Percentiles rank a stretch among this genome's conserved stretches.
Evolutionary conservation across 2,329 filamentous ascomycete species (phyloP).

Genomic region (Pseudogymnoascus sp.): DNA sequence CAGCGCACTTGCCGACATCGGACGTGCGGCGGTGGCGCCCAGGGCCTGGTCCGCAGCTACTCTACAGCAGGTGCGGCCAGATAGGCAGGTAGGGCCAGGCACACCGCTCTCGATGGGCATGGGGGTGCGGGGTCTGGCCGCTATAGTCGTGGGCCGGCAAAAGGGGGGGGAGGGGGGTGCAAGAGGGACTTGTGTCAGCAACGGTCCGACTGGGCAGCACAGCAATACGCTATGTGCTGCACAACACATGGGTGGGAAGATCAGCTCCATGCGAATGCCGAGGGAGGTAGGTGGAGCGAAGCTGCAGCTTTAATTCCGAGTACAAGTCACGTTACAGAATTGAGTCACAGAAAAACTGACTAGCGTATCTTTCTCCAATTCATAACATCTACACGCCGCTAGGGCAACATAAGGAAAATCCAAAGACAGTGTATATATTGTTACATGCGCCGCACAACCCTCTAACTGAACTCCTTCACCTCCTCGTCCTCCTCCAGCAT

Average conservation of each 20-base stretch:
- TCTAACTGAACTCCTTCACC: slow-evolving; percentile 42
- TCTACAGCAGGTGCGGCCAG: not conserved
- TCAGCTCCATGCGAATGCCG: not conserved
- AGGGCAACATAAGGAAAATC: slow-evolving; percentile 9
- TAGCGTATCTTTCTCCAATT: slow-evolving; percentile 8
- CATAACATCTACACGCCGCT: slow-evolving; percentile 7
- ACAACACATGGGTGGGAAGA: not conserved
- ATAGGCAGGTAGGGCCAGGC: not conserved
- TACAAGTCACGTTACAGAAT: slow-evolving; percentile 3
- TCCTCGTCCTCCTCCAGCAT: slow-evolving; percentile 76
- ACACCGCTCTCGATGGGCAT: not conserved
- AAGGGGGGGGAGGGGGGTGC: not conserved
- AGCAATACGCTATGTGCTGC: not conserved
- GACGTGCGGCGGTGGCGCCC: not conserved
- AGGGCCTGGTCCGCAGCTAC: not conserved
- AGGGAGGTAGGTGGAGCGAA: not conserved
- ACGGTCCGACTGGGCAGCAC: not conserved
- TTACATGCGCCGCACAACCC: not conserved
- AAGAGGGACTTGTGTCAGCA: not conserved
- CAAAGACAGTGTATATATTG: slow-evolving; percentile 8
- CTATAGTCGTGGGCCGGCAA: not conserved
- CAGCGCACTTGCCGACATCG: not conserved
- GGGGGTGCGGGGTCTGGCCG: not conserved
- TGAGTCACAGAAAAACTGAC: slow-evolving; percentile 5
- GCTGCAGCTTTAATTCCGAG: not conserved